Evolutionary conservation across 345 rosid species (phyloP), one percentile per base, ranked within the genome.

Genomic region (Rhodomyrtus tomentosa): DNA sequence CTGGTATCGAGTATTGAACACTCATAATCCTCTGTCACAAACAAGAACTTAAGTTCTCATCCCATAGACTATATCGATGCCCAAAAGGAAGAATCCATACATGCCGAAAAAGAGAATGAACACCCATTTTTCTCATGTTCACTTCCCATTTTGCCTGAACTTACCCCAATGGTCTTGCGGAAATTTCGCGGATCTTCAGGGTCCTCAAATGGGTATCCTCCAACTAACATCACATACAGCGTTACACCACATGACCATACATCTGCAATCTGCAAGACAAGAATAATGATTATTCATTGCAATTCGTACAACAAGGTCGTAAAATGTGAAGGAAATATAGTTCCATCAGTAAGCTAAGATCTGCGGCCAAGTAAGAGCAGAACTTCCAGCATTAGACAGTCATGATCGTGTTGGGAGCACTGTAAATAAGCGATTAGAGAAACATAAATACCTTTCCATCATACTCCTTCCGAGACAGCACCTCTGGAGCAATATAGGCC

Each of bases 231-330:
- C 85, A 94, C 95, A 53, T 93, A 94, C 38, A 94, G 82, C 10
- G 97, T 94, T 85, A 94, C 97, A 48, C 95, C 97, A 86, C 95
- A 92, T 6, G 97, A 94, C 97, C 97, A 94, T 81, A 94, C 95
- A 91, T 94, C 97, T 82, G 95, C 90, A 87, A 88, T 89, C 97
- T 48, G 80, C 52, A 53, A 73, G 76, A 36, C 79, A 84, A 50
- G 29, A 49, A 49, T 38, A 29, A 45, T 56, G 45, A 32, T 68
- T 18, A 68, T 21, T 32, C 24, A 68, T 4, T 68, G 45, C 79
- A 68, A 68, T 36, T 68, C 14, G 6, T 68, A 20, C 45, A 36
- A 2, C 45, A 68, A 4, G 76, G 11, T 8, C 0, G 2, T 68
- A 38, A 38, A 68, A 68, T 36, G 25, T 18, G 45, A 68, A 18